Evolutionary conservation across 2,329 filamentous ascomycete genomes (phyloP).

Genomic region (Escovopsis sp.): DNA sequence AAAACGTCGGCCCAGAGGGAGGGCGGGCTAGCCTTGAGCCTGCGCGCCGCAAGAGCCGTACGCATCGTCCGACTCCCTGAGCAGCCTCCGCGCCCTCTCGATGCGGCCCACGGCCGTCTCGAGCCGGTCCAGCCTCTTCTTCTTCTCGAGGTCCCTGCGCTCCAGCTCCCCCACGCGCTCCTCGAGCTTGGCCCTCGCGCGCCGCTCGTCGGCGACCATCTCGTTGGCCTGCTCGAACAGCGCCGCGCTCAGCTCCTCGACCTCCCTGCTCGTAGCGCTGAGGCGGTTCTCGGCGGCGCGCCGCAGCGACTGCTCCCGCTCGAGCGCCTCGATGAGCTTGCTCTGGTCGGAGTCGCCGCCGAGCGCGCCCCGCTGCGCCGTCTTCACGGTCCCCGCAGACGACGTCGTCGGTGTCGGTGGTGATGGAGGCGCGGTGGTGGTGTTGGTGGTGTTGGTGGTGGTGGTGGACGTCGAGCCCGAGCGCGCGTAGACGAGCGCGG

Average conservation of each 20-base stretch:
- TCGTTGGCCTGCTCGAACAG: slow-evolving; percentile 76
- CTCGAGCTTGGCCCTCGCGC: slow-evolving; percentile 56
- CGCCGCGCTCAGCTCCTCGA: slow-evolving; percentile 62
- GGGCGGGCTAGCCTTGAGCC: too few species aligned
- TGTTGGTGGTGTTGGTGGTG: not conserved
- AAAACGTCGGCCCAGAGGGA: too few species aligned
- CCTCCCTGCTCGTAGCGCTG: slow-evolving; percentile 51
- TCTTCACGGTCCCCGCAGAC: too few species aligned
- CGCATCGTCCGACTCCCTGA: slow-evolving; percentile 24
- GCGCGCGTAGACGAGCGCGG: slow-evolving; percentile 30
- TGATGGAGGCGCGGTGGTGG: not conserved
- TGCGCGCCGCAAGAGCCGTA: too few species aligned
- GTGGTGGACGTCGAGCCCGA: slow-evolving; percentile 14
- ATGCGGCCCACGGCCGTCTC: slow-evolving; percentile 59
- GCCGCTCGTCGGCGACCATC: slow-evolving; percentile 68
- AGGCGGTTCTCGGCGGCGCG: slow-evolving; percentile 55
- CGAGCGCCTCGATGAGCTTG: slow-evolving; percentile 48
- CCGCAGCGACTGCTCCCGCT: slow-evolving; percentile 51
- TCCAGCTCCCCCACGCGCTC: slow-evolving; percentile 56
- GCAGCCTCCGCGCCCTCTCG: slow-evolving; percentile 50
- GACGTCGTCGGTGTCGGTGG: slow-evolving; percentile 14
- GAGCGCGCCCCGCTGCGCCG: too few species aligned
- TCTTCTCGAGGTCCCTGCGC: slow-evolving; percentile 55
- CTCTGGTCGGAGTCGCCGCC: too few species aligned
- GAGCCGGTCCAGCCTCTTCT: slow-evolving; percentile 50